Conservation (phyloP, 176 grass and related monocot species). For the Pontederia crassipes region DNA sequence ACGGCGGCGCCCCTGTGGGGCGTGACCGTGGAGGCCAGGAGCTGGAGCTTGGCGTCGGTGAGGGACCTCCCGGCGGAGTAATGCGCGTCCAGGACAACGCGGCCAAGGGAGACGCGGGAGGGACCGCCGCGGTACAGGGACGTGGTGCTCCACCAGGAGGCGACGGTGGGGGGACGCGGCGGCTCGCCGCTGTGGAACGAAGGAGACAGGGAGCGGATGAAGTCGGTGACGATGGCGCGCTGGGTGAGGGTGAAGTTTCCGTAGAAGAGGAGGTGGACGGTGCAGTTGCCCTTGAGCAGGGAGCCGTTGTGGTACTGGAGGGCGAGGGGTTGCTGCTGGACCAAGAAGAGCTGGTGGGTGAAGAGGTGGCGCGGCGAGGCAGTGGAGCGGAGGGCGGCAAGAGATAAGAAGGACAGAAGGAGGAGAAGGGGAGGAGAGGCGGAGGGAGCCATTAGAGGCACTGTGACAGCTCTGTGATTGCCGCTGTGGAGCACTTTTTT, state of each 20-base stretch:
- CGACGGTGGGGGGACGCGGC: constrained; percentile 19
- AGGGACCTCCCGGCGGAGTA: constrained; percentile 33
- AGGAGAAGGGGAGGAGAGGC: background rate
- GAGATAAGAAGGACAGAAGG: constrained; percentile 11
- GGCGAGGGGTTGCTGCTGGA: background rate
- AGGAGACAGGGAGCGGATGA: constrained; percentile 29
- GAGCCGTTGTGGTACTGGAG: constrained; percentile 37
- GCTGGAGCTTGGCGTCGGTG: constrained; percentile 12
- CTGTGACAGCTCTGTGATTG: too few relatives aligned
- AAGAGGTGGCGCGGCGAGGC: constrained; percentile 35
- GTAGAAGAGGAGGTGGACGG: constrained; percentile 35
- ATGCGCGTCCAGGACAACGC: constrained; percentile 12
- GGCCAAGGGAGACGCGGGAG: constrained; percentile 10
- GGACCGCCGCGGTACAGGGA: background rate
- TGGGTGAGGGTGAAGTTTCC: constrained; percentile 27
- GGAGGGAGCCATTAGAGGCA: too few relatives aligned
- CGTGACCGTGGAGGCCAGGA: constrained; percentile 6
- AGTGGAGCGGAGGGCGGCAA: constrained; percentile 11
- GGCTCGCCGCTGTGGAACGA: background rate
- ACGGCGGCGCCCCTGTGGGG: constrained; percentile 13
- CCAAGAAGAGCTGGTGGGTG: constrained; percentile 28
- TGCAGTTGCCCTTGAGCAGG: constrained; percentile 30
- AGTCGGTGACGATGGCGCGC: constrained; percentile 41
- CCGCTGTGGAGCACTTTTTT: too few relatives aligned
- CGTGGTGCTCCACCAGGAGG: constrained; percentile 41